Conservation (phyloP, 257 asterid species). For the Solanum pimpinellifolium region DNA sequence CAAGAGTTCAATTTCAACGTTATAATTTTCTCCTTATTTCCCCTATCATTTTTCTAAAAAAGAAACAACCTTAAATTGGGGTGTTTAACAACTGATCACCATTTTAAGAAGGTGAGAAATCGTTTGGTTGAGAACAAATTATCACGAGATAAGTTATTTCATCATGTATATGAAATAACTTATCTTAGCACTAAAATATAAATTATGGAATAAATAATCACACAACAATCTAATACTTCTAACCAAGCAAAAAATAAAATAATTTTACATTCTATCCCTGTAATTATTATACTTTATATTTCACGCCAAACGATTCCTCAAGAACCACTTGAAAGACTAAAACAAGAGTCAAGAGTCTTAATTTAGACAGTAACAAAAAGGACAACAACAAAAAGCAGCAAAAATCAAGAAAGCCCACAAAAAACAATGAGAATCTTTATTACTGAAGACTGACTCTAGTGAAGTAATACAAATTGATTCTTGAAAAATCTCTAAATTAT, state of each 20-base stretch:
- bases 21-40: neutral
- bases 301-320: no score
- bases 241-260: neutral
- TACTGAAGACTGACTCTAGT: neutral
- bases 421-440: neutral
- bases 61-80: neutral
- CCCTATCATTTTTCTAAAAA: no score
- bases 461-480: neutral
- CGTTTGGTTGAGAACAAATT: neutral
- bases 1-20: no score
- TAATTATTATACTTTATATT: no score
- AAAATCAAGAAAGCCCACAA: neutral
- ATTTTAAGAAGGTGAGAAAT: neutral
- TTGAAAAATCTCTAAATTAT: neutral
- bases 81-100: neutral
- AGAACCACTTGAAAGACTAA: neutral
- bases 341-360: neutral
- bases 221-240: neutral
- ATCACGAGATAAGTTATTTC: no score
- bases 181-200: no score
- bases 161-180: no score
- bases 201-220: neutral
- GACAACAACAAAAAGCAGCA: neutral
- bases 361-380: neutral
- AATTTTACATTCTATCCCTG: fast-evolving